Conservation (phyloP, 2,329 filamentous ascomycete genomes). For the Myriosclerotinia duriaeana region DNA sequence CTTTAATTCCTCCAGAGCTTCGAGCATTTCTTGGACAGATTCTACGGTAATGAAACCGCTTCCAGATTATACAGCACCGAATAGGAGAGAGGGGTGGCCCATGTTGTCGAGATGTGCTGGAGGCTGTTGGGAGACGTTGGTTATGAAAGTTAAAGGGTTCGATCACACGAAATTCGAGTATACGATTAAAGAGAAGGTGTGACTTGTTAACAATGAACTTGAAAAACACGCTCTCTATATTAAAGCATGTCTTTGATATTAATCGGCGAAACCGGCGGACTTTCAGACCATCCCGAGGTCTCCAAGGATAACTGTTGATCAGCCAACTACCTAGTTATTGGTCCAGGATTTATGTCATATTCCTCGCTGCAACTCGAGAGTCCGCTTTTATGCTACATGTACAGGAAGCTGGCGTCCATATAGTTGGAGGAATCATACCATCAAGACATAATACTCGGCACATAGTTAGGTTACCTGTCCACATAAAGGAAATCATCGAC, state of each 20-base stretch:
- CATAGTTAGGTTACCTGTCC: too few species aligned
- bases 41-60: neutral
- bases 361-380: neutral
- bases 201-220: neutral
- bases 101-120: neutral
- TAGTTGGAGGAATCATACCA: too few species aligned
- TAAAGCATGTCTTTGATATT: too few species aligned
- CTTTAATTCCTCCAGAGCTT: slow-evolving; percentile 11
- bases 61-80: slow-evolving; percentile 11
- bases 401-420: too few species aligned
- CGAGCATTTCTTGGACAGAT: slow-evolving; percentile 14
- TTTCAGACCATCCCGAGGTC: too few species aligned
- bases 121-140: neutral
- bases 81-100: slow-evolving; percentile 18
- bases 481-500: too few species aligned
- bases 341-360: neutral
- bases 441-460: too few species aligned
- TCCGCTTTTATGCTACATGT: too few species aligned
- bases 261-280: too few species aligned
- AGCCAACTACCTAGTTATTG: neutral
- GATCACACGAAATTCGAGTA: neutral
- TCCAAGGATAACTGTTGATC: neutral
- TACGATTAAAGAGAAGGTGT: neutral
- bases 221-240: too few species aligned
- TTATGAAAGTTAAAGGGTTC: neutral